A percentile compares a stretch with the other conserved stretches of the same genome.
Conservation (phyloP, 2,329 filamentous ascomycete genomes). For the Gremmenia infestans region DNA sequence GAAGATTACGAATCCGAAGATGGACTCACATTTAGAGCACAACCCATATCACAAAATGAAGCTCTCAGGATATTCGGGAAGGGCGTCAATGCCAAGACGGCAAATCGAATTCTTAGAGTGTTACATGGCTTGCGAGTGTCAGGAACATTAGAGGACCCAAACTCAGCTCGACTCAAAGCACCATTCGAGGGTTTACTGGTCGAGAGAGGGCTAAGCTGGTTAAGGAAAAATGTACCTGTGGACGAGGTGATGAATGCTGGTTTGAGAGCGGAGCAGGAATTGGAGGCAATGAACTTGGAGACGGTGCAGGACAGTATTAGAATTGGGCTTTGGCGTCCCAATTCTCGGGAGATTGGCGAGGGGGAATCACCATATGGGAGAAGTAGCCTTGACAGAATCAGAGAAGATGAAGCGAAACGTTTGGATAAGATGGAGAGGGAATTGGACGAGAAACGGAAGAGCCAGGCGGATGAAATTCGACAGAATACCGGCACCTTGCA, state of each 20-base stretch:
- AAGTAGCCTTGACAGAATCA: constrained; percentile 52
- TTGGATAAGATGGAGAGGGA: constrained; percentile 43
- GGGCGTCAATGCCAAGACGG: constrained; percentile 38
- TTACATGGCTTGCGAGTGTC: constrained; percentile 60
- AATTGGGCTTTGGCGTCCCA: constrained; percentile 26
- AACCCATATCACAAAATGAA: constrained; percentile 46
- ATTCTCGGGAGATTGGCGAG: constrained; percentile 16
- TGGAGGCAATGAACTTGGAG: constrained; percentile 45
- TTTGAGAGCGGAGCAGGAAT: constrained; percentile 57
- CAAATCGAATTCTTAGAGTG: constrained; percentile 52
- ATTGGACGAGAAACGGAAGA: constrained; percentile 32
- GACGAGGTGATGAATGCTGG: constrained; percentile 58
- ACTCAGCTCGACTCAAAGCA: constrained; percentile 15
- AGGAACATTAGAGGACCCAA: constrained; percentile 57
- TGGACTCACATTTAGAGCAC: constrained; percentile 49
- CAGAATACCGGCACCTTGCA: constrained; percentile 26
- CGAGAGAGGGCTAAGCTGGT: constrained; percentile 46
- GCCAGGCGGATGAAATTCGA: constrained; percentile 35
- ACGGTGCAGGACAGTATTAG: constrained; percentile 28
- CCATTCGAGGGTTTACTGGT: constrained; percentile 33
- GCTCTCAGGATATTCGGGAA: constrained; percentile 46
- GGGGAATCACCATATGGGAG: constrained; percentile 49
- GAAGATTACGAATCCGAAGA: constrained; percentile 49
- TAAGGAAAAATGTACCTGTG: constrained; percentile 50
- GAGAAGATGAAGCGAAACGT: constrained; percentile 44